These are phyloP conservation scores for Solanum ossicruentum DNA, from an alignment of 257 asterid genomes.

Conservation along the genomic window DNA sequence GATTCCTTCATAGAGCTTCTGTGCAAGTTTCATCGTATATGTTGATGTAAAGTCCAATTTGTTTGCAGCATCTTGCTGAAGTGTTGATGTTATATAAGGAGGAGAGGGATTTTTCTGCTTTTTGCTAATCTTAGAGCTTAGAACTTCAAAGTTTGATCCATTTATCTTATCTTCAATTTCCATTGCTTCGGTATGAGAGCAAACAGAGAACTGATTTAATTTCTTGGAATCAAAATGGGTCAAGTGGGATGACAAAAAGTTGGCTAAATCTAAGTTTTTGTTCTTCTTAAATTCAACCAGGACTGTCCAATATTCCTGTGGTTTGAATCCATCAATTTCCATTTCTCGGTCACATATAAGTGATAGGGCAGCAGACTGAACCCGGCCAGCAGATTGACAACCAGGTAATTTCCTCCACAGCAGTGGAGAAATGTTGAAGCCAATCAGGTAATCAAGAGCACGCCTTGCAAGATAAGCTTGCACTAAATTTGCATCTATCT, in stretches of 20 bases:
- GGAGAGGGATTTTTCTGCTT: constrained; percentile 52
- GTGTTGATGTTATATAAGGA: constrained; percentile 83
- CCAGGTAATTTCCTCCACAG: constrained; percentile 94
- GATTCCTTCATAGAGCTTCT: constrained; percentile 84
- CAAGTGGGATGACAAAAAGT: constrained; percentile 37
- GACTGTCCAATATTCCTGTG: constrained; percentile 81
- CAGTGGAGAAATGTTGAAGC: constrained; percentile 89
- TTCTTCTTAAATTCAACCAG: constrained; percentile 35
- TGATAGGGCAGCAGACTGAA: constrained; percentile 90
- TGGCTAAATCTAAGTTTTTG: constrained; percentile 10
- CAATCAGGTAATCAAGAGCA: constrained; percentile 92
- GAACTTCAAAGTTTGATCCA: constrained; percentile 41
- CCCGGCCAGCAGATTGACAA: constrained; percentile 97
- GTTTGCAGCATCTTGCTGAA: constrained; percentile 96
- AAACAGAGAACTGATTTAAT: constrained; percentile 48
- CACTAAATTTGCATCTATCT: constrained; percentile 67
- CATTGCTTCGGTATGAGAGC: constrained; percentile 47
- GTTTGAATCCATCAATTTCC: constrained; percentile 61
- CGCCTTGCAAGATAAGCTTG: constrained; percentile 93
- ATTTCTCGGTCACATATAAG: constrained; percentile 82
- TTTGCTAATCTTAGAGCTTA: constrained; percentile 41
- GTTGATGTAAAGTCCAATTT: constrained; percentile 61
- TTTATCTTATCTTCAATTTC: constrained; percentile 40
- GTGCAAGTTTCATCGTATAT: constrained; percentile 79
- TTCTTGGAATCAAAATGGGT: constrained; percentile 44